phyloP scores from a whole-genome alignment of 108 stramenopile genomes.

The Nitzschia sp. region DNA sequence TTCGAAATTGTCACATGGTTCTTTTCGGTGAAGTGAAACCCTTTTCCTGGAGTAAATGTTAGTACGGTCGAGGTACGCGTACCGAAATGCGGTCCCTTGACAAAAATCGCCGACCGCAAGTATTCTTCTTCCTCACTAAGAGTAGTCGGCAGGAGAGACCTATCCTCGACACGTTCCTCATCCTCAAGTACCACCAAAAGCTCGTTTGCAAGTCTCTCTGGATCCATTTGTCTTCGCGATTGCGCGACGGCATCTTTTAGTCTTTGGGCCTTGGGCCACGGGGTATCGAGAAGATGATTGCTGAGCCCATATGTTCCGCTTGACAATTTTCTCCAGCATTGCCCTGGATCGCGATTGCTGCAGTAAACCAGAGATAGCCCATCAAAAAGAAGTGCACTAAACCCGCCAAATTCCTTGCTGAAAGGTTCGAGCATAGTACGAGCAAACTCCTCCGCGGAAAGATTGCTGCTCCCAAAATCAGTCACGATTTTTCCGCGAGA shows the following conservation, averaged over 20 bases:
- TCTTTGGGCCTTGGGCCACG: slow-evolving; percentile 1
- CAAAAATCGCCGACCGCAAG: background rate
- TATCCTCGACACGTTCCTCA: background rate
- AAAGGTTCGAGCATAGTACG: background rate
- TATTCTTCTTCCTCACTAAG: background rate
- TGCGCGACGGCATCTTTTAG: background rate
- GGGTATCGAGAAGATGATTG: slow-evolving; percentile 11
- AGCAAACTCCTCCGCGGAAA: background rate
- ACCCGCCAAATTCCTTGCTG: slow-evolving; percentile 1
- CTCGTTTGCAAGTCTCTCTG: background rate
- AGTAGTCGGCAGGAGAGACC: background rate
- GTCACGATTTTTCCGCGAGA: background rate
- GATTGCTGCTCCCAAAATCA: background rate
- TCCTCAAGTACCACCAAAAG: background rate
- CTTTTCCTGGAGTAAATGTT: background rate
- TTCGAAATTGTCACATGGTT: background rate
- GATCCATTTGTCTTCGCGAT: background rate
- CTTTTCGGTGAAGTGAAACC: background rate
- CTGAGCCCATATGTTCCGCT: slow-evolving; percentile 2
- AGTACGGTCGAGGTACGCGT: background rate
- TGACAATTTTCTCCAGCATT: background rate
- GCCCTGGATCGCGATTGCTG: background rate
- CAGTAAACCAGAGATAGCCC: background rate
- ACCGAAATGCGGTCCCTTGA: background rate
- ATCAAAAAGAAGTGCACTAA: slow-evolving; percentile 5